Evolutionary conservation across 495 filamentous ascomycete species (phyloP), one percentile per base, ranked within the genome.

Genomic region (Penicillium paradoxum): DNA sequence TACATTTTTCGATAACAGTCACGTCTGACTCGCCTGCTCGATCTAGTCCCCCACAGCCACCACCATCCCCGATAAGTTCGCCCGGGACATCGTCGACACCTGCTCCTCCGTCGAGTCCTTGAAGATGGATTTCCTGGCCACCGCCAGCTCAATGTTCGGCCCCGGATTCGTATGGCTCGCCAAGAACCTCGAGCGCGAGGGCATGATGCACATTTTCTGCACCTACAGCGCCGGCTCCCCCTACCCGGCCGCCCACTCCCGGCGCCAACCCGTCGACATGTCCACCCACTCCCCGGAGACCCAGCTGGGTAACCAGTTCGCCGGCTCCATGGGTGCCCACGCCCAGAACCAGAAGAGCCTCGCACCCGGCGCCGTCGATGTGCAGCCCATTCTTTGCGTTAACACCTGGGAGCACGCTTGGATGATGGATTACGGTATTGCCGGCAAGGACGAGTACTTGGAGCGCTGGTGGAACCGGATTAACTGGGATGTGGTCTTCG

Each of bases 331-430:
- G 71, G 78, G 83, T 54, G 60, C 66, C 14, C 64, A 72, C 58
- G 67, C 72, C 6, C 54, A 59, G 32, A 74, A 72, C 54, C 65
- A 73, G 40, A 73, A 66, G 61, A 73, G 61, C 54, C 59, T 79
- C 53, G 80, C 84, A 13, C 85, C 85, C 15, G 87, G 90, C 6
- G 90, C 88, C 10, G 70, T 81, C 34, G 79, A 88, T 47, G 60
- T 91, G 15, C 71, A 82, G 48, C 90, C 92, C 4, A 71, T 97
- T 54, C 72, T 97, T 51, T 95, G 91, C 60, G 78, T 97, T 40
- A 97, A 93, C 68, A 95, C 90, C 22, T 98, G 93, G 93, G 85
- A 97, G 75, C 93, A 98, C 70, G 87, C 84, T 2, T 98, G 88
- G 84, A 71, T 97, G 68, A 78, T 77, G 53, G 90, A 97, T 65